Base-by-base conservation (phyloP, 257 asterid species). In the Penstemon eatonii region DNA sequence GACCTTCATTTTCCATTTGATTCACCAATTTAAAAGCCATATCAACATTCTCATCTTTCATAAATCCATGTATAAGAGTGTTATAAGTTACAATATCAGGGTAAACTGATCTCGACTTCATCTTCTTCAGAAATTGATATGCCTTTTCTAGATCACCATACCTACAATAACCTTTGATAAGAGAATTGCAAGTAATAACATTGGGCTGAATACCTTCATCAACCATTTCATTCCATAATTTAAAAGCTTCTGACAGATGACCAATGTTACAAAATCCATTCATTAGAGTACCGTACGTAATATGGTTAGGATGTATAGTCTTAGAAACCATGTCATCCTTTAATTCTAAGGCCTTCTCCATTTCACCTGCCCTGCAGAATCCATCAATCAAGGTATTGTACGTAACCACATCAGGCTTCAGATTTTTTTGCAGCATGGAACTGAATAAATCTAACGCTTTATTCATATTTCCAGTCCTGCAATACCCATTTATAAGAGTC, bases 91-190 rank as follows among this genome's bases (percentile, higher is more conserved):
- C 15, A 44, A 62, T 66, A 67, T 89, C 89, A 3, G 95, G 89
- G 75, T 13, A 54, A 33, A 89, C 66, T 19, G 83, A 86, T 76
- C 78, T 75, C 18, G 69, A 60, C 39, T 65, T 81, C 88, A 89
- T 85, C 72, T 75, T 81, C 72, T 73, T 58, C 73, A 89, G 69
- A 80, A 87, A 87, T 55, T 75, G 79, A 52, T 72, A 25, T 3
- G 88, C 96, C 80, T 80, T 85, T 40, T 10, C 66, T 0, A 74
- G 68, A 57, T 85, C 80, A 38, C 85, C 87, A 39, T 76, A 58
- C 77, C 92, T 80, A 77, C 96, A 87, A 66, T 83, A 82, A 44
- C 95, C 95, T 77, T 89, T 89, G 10, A 89, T 53, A 47, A 89
- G 82, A 60, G 91, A 67, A 63, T 89, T 89, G 81, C 89, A 87